Evolutionary conservation across 345 rosid genomes (phyloP).

Genomic region (Firmiana major): DNA sequence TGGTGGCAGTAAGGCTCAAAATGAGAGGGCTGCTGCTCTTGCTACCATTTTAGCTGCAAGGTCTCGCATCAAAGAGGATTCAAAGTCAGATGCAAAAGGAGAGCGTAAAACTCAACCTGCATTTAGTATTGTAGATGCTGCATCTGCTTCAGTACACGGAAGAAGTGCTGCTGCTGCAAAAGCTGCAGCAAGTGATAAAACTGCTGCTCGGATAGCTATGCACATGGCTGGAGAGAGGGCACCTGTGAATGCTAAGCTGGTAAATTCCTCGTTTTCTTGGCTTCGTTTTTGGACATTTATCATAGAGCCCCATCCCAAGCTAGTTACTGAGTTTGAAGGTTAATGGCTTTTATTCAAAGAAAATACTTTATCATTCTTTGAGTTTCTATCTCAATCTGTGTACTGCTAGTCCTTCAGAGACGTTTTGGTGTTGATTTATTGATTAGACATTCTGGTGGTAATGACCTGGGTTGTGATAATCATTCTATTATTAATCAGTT

Average conservation of each 20-base stretch:
- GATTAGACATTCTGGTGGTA: neutral
- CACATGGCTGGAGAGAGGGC: constrained; percentile 95
- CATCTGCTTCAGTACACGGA: constrained; percentile 94
- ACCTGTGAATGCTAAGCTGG: constrained; percentile 83
- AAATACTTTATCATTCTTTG: neutral
- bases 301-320: neutral
- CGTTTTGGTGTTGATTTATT: neutral
- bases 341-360: neutral
- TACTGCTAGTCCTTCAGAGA: neutral
- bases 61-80: constrained; percentile 60
- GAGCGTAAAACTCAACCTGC: constrained; percentile 41
- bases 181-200: constrained; percentile 72
- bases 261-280: constrained; percentile 31
- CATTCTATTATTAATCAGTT: neutral
- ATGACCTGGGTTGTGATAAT: neutral
- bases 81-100: constrained; percentile 53
- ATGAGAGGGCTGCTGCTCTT: constrained; percentile 92
- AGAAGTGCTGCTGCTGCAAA: constrained; percentile 94
- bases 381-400: neutral
- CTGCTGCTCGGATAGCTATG: constrained; percentile 92
- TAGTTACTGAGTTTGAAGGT: neutral
- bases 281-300: neutral
- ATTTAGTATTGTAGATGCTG: constrained; percentile 91
- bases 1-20: constrained; percentile 92
- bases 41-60: constrained; percentile 78